Evolutionary conservation across 108 stramenopile species (phyloP).

Genomic region (Skeletonema potamos): DNA sequence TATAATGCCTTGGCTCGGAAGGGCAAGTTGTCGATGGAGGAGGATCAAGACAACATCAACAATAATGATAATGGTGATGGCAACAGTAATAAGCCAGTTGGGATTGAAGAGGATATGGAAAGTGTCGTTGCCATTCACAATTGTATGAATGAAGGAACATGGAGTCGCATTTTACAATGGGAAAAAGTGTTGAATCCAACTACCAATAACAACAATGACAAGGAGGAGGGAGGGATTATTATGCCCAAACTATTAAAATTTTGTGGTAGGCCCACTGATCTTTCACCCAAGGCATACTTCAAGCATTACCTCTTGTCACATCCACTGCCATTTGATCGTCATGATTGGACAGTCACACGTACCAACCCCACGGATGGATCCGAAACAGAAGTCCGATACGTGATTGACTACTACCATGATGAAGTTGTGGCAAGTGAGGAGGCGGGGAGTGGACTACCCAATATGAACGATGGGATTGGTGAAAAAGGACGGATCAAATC

Average conservation of each 20-base stretch:
- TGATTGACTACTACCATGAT: conserved; percentile 99
- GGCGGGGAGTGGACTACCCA: conserved; percentile 55
- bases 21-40: conserved; percentile 70
- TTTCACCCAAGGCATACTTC: conserved; percentile 90
- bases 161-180: conserved; percentile 94
- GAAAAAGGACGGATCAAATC: conserved; percentile 63
- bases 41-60: background rate
- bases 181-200: conserved; percentile 60
- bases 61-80: background rate
- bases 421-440: conserved; percentile 61
- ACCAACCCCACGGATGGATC: conserved; percentile 63
- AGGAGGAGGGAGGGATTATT: conserved; percentile 8
- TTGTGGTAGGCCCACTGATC: conserved; percentile 90
- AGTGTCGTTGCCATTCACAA: conserved; percentile 98
- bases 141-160: conserved; percentile 99
- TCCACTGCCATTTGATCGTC: conserved; percentile 97
- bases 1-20: conserved; percentile 97
- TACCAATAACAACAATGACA: background rate
- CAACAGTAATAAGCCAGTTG: conserved; percentile 20
- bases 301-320: conserved; percentile 87
- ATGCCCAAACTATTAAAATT: conserved; percentile 81
- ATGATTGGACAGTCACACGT: conserved; percentile 96
- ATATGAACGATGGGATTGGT: conserved; percentile 42
- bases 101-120: conserved; percentile 84
- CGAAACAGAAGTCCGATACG: conserved; percentile 81